Conservation (phyloP, 1,139 yeast genomes). For the Geotrichum carabidarum region DNA sequence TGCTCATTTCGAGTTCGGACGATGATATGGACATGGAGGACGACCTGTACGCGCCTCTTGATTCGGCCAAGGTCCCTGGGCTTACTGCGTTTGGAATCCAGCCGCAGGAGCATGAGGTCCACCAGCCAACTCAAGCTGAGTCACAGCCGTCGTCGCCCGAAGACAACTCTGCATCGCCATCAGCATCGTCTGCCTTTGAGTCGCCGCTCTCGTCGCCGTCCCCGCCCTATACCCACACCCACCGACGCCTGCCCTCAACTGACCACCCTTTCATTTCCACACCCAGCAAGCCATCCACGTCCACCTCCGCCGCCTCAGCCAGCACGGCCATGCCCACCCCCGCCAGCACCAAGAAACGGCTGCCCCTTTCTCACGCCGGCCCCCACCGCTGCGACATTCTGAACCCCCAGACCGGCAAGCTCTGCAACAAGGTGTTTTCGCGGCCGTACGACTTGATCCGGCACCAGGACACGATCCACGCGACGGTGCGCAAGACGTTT, state of each 20-base stretch:
- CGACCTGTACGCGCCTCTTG: slow-evolving; percentile 4
- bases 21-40: slow-evolving; percentile 5
- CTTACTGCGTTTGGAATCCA: slow-evolving; percentile 6
- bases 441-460: slow-evolving; percentile 91
- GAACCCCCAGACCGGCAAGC: slow-evolving; percentile 55
- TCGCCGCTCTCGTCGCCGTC: slow-evolving; percentile 1
- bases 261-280: not conserved
- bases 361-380: slow-evolving; percentile 30
- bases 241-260: not conserved
- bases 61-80: slow-evolving; percentile 4
- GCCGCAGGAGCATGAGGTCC: not conserved
- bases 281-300: not conserved
- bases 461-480: slow-evolving; percentile 95
- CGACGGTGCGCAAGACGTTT: slow-evolving; percentile 77
- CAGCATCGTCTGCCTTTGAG: not conserved
- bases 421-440: slow-evolving; percentile 79
- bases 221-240: not conserved
- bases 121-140: not conserved
- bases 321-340: not conserved
- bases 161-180: not conserved
- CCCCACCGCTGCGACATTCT: slow-evolving; percentile 56
- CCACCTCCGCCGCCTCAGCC: not conserved
- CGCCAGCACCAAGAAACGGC: slow-evolving; percentile 5
- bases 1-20: slow-evolving; percentile 6
- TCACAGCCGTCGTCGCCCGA: not conserved